phyloP scores from a whole-genome alignment of 2,329 filamentous ascomycete genomes.

The Fusarium torulosum region DNA sequence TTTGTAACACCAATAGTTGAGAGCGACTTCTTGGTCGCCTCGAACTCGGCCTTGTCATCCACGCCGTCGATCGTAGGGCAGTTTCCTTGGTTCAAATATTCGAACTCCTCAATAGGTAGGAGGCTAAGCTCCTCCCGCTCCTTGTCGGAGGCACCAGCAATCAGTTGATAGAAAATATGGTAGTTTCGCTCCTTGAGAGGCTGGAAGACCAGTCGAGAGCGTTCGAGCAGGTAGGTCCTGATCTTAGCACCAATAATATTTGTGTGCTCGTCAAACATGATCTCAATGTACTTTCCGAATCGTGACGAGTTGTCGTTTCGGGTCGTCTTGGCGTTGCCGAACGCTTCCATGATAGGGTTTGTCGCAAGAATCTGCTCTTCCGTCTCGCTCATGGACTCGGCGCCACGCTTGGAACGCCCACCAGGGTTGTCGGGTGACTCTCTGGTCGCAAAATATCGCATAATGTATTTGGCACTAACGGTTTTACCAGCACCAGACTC shows the following conservation, averaged over 20 bases:
- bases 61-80: conserved; percentile 92
- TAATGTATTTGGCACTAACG: conserved; percentile 99
- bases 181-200: conserved; percentile 98
- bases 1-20: conserved; percentile 86
- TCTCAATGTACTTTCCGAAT: conserved; percentile 99
- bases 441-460: conserved; percentile 99
- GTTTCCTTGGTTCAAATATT: conserved; percentile 96
- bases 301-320: conserved; percentile 98
- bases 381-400: conserved; percentile 92
- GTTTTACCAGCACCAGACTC: conserved; percentile 99
- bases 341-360: conserved; percentile 99
- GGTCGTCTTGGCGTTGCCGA: conserved; percentile 99
- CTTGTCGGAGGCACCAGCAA: conserved; percentile 88
- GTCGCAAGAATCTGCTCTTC: conserved; percentile 98
- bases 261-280: conserved; percentile 96
- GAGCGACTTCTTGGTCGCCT: conserved; percentile 87
- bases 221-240: conserved; percentile 92
- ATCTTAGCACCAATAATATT: conserved; percentile 99
- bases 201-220: conserved; percentile 96
- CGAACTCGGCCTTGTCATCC: conserved; percentile 94
- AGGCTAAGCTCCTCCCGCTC: conserved; percentile 85
- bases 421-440: conserved; percentile 91
- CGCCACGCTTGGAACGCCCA: conserved; percentile 78
- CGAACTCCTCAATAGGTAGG: conserved; percentile 87
- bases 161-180: conserved; percentile 98